A percentile compares a stretch with the other conserved stretches of the same genome.
Evolutionary conservation across 2,329 filamentous ascomycete genomes (phyloP).

Genomic region (Neofusicoccum parvum): DNA sequence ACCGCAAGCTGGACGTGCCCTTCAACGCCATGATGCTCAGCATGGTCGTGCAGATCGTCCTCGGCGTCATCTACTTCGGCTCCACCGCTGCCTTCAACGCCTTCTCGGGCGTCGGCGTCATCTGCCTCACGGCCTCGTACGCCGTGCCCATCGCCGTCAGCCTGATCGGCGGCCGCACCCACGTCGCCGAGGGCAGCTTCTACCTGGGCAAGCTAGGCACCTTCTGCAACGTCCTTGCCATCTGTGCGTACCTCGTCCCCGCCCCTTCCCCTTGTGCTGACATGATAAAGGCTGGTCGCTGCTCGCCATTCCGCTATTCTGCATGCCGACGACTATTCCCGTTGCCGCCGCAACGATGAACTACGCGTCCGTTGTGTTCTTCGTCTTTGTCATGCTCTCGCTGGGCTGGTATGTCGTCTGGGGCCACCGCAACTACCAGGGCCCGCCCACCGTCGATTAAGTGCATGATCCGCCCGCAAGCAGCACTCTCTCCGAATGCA

Average conservation of each 20-base stretch:
- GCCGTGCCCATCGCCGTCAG: conserved; percentile 68
- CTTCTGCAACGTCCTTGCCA: conserved; percentile 64
- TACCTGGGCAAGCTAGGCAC: conserved; percentile 64
- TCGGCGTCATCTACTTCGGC: conserved; percentile 71
- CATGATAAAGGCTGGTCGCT: conserved; percentile 58
- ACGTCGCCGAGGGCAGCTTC: conserved; percentile 61
- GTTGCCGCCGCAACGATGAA: conserved; percentile 65
- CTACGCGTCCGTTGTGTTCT: conserved; percentile 75
- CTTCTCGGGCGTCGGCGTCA: conserved; percentile 71
- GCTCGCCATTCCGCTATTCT: conserved; percentile 73
- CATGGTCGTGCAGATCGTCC: conserved; percentile 64
- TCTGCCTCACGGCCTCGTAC: conserved; percentile 69
- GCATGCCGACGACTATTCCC: conserved; percentile 67
- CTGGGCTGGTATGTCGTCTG: conserved; percentile 68
- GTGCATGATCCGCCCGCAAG: not conserved
- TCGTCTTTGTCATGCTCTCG: conserved; percentile 64
- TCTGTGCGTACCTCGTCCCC: conserved; percentile 36
- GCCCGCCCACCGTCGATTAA: conserved; percentile 44
- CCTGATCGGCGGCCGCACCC: conserved; percentile 61
- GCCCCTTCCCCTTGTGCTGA: not conserved
- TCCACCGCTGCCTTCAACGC: conserved; percentile 71
- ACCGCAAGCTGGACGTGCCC: conserved; percentile 58
- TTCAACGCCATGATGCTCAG: conserved; percentile 73
- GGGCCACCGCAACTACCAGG: conserved; percentile 70
- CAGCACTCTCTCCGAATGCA: not conserved